Percentiles rank a stretch among this genome's conserved stretches.
These are phyloP conservation scores for Heimioporus sp. DNA, from an alignment of 768 basidiomycete genomes.

Conservation along the genomic window DNA sequence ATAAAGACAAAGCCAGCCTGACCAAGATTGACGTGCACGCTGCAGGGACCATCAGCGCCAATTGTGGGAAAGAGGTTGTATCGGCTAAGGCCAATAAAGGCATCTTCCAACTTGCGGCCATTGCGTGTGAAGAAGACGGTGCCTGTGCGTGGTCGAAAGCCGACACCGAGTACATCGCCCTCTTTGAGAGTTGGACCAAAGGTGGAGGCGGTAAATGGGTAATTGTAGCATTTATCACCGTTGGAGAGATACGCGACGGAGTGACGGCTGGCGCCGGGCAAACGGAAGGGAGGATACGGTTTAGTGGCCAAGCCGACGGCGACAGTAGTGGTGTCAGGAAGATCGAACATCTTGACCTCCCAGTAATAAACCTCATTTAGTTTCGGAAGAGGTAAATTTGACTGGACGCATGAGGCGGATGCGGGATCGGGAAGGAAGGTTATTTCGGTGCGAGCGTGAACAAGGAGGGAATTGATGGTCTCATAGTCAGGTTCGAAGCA, in stretches of 20 bases:
- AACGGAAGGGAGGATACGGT: conserved; percentile 91
- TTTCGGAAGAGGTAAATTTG: conserved; percentile 94
- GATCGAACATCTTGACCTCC: conserved; percentile 99
- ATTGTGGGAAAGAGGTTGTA: conserved; percentile 98
- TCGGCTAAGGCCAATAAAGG: conserved; percentile 83
- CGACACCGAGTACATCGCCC: conserved; percentile 94
- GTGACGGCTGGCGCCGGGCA: conserved; percentile 82
- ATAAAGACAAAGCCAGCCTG: conserved; percentile 99
- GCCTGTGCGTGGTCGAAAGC: conserved; percentile 93
- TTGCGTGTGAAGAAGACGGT: conserved; percentile 99
- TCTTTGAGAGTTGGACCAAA: conserved; percentile 87
- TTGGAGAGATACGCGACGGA: conserved; percentile 95
- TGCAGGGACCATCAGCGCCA: conserved; percentile 94
- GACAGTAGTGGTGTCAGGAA: conserved; percentile 83
- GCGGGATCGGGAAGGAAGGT: conserved; percentile 97
- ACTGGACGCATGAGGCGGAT: conserved; percentile 92
- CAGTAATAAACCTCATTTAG: conserved; percentile 99
- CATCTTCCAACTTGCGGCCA: conserved; percentile 95
- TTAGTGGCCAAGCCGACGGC: conserved; percentile 94
- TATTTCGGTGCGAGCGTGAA: conserved; percentile 94
- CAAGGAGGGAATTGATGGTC: conserved; percentile 86
- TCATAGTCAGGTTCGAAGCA: conserved; percentile 99
- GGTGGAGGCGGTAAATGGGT: conserved; percentile 83
- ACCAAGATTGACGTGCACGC: conserved; percentile 95
- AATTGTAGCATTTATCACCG: conserved; percentile 97